These are phyloP conservation scores for Flaveria ramosissima DNA, from an alignment of 129 eudicot genomes.

Conservation along the genomic window DNA sequence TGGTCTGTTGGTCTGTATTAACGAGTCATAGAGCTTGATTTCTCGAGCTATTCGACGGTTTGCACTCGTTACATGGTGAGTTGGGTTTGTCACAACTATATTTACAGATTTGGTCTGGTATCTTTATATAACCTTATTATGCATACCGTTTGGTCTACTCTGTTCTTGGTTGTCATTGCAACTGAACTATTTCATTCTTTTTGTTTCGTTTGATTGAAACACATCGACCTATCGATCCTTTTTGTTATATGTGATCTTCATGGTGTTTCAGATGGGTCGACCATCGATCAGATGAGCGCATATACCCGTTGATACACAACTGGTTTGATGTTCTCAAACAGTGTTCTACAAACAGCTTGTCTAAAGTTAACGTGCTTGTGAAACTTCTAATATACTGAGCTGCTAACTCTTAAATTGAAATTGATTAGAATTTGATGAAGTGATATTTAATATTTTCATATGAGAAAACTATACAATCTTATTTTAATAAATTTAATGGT, in stretches of 20 bases:
- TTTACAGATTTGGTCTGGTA: constrained; percentile 9
- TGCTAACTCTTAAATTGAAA: too few species aligned
- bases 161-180: neutral
- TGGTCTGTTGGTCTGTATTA: constrained; percentile 11
- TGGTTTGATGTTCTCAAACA: too few species aligned
- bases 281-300: neutral
- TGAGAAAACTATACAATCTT: too few species aligned
- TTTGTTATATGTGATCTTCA: neutral
- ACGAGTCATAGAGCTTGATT: constrained; percentile 5
- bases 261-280: constrained; percentile 13
- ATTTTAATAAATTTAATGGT: too few species aligned
- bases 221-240: neutral
- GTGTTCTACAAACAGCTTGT: too few species aligned
- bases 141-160: neutral
- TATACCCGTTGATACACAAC: too few species aligned
- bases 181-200: too few species aligned
- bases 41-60: constrained; percentile 2
- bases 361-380: too few species aligned
- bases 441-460: too few species aligned
- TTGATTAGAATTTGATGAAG: too few species aligned
- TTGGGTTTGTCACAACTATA: constrained; percentile 23
- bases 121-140: neutral
- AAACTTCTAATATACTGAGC: too few species aligned
- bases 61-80: constrained; percentile 25
- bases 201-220: neutral